Base-by-base conservation (phyloP, 257 asterid genomes). In the Schizonepeta tenuifolia region DNA sequence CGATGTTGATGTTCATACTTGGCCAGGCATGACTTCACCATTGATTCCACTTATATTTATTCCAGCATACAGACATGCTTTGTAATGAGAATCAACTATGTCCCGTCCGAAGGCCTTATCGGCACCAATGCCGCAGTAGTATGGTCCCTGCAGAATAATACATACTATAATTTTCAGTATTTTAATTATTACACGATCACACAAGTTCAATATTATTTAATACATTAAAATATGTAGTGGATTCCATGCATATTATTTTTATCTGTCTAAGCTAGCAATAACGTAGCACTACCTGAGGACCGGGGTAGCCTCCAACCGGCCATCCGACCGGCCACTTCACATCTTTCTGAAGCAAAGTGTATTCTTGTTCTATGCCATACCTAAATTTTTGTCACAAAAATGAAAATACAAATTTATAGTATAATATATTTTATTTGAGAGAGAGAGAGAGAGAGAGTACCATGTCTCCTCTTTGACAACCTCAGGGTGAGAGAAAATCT, bases 11-110 rank as follows among this genome's bases (percentile, higher is more conserved):
- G 17, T 6, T 1, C 26, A 2, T 51, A 51, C 96, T 86, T 90
- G 97, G 7, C 89, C 97, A 0, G 97, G 97, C 97, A 90, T 90
- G 12, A 90, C 97, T 67, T 90, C 96, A 11, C 90, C 97, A 21
- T 90, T 90, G 58, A 88, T 85, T 31, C 97, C 97, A 13, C 89
- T 83, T 2, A 90, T 85, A 78, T 85, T 88, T 26, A 90, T 87
- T n/a, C 97, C 96, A 2, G 97, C 97, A 41, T 90, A 88, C 12
- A 90, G 80, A 40, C 96, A 90, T 0, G 97, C 96, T 61, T 90
- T 90, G 69, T 90, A 90, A 49, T 90, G 97, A 20, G 97, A 69
- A 56, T 88, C 93, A 0, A 90, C 96, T 0, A 90, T 78, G 54
- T 90, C 96, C 10, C 97, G 93, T 3, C 97, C 97, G 15, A 85